Evolutionary conservation across 164 flowering plant genomes (phyloP).

Genomic region (Nymphaea thermarum): DNA sequence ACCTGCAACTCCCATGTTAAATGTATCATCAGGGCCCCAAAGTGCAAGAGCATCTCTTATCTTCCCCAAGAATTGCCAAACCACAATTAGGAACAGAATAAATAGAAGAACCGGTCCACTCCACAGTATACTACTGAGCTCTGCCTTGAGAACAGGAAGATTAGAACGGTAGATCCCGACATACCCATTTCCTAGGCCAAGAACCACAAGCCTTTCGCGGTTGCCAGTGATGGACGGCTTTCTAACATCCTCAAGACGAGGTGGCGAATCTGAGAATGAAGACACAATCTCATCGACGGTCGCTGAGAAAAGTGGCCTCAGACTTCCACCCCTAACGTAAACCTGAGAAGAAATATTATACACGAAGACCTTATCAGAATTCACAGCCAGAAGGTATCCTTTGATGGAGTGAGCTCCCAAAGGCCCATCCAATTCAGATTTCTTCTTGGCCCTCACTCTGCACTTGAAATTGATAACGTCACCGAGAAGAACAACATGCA

Average conservation of each 20-base stretch:
- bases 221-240: constrained; percentile 61
- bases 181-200: constrained; percentile 74
- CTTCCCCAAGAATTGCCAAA: constrained; percentile 87
- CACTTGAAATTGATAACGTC: constrained; percentile 88
- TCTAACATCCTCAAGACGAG: constrained; percentile 12
- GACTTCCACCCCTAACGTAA: constrained; percentile 55
- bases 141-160: constrained; percentile 66
- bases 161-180: constrained; percentile 75
- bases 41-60: constrained; percentile 79
- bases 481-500: constrained; percentile 71
- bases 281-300: constrained; percentile 63
- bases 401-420: constrained; percentile 62
- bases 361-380: constrained; percentile 54
- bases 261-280: constrained; percentile 41
- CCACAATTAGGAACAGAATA: constrained; percentile 65
- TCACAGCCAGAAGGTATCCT: constrained; percentile 66
- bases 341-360: constrained; percentile 79
- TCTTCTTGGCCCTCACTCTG: constrained; percentile 74
- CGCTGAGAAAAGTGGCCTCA: constrained; percentile 58
- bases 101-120: constrained; percentile 80
- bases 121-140: constrained; percentile 67
- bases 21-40: constrained; percentile 93
- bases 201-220: constrained; percentile 66
- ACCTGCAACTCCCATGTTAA: constrained; percentile 34
- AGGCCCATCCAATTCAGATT: constrained; percentile 52